phyloP scores from a whole-genome alignment of 495 filamentous ascomycete genomes.

The Thozetella sp. region DNA sequence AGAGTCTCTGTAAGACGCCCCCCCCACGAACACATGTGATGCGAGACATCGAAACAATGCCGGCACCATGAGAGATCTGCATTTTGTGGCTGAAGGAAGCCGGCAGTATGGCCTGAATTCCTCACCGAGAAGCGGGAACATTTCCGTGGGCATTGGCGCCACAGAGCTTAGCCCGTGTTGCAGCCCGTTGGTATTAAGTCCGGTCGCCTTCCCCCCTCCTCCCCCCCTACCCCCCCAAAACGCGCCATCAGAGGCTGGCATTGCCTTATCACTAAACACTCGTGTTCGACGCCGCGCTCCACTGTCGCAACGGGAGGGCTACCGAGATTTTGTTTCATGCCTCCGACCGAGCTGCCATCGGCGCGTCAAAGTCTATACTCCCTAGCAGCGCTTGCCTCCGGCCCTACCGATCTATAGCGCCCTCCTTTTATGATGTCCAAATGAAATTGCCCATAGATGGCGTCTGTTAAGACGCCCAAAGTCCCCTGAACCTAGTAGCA shows the following conservation, averaged over 20 bases:
- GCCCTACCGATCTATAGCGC: not conserved
- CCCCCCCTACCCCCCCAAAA: not conserved
- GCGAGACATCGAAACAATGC: too few species aligned
- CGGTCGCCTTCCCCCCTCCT: too few species aligned
- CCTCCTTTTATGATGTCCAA: constrained; percentile 3
- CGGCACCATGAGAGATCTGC: not conserved
- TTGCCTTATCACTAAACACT: not conserved
- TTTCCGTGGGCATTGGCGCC: too few species aligned
- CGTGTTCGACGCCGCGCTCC: not conserved
- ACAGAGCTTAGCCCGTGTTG: too few species aligned
- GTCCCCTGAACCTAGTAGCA: constrained; percentile 8
- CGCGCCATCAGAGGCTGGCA: not conserved
- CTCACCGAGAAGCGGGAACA: not conserved
- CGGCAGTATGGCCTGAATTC: not conserved
- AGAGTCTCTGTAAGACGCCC: too few species aligned
- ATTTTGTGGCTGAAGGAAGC: not conserved
- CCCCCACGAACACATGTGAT: too few species aligned
- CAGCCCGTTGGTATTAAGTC: not conserved
- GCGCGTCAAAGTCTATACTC: not conserved
- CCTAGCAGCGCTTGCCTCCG: not conserved
- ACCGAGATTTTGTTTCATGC: not conserved
- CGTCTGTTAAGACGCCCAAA: not conserved
- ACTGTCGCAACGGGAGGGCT: not conserved
- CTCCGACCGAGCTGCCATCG: not conserved
- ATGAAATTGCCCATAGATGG: constrained; percentile 11